phyloP scores from a whole-genome alignment of 2,329 filamentous ascomycete genomes.

The Penicillium sp. region DNA sequence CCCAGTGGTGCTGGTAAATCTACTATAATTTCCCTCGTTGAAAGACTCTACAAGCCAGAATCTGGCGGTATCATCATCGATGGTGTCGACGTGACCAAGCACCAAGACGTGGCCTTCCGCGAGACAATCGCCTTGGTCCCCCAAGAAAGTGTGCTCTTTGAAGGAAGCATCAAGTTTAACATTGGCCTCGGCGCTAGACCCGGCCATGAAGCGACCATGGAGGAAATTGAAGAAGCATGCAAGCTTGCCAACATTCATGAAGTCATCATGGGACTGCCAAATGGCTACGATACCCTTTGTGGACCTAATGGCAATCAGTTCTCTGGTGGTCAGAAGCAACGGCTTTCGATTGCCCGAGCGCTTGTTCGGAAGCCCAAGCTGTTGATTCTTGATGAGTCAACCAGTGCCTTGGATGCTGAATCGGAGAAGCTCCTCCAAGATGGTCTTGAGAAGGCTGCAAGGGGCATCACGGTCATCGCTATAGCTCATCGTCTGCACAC shows the following conservation, averaged over 20 bases:
- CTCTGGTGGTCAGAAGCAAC: slow-evolving; percentile 62
- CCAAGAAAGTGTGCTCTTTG: slow-evolving; percentile 54
- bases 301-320: slow-evolving; percentile 58
- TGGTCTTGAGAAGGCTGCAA: slow-evolving; percentile 39
- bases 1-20: slow-evolving; percentile 70
- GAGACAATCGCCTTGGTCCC: slow-evolving; percentile 53
- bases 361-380: slow-evolving; percentile 59
- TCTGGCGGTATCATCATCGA: slow-evolving; percentile 58
- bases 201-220: slow-evolving; percentile 58
- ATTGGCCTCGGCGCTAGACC: slow-evolving; percentile 54
- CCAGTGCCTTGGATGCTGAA: slow-evolving; percentile 61
- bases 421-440: slow-evolving; percentile 55
- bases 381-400: slow-evolving; percentile 65
- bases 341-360: slow-evolving; percentile 62
- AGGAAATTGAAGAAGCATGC: slow-evolving; percentile 69
- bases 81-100: slow-evolving; percentile 51
- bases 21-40: slow-evolving; percentile 62
- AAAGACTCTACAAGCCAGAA: slow-evolving; percentile 59
- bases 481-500: slow-evolving; percentile 50
- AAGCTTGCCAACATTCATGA: slow-evolving; percentile 72
- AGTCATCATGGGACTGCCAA: slow-evolving; percentile 63
- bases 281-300: slow-evolving; percentile 60
- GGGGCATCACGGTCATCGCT: slow-evolving; percentile 44
- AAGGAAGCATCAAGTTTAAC: slow-evolving; percentile 54
- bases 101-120: slow-evolving; percentile 45